Percentiles rank a stretch among this genome's conserved stretches.
Evolutionary conservation across 75 land plant genomes (phyloP).

Genomic region (Cupressus sempervirens): DNA sequence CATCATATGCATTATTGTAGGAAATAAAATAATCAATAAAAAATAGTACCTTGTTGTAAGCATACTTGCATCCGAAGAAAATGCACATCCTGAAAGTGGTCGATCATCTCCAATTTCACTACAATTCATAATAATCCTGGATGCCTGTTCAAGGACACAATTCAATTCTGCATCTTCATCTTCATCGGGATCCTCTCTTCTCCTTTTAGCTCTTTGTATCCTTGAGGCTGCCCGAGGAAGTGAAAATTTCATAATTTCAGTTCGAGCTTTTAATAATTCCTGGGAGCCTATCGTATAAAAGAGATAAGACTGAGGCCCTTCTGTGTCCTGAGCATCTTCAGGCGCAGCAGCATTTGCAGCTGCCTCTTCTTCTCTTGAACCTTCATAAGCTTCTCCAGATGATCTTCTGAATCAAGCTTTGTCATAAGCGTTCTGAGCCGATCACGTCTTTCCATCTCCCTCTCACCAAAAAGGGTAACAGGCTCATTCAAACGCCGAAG

Average conservation of each 20-base stretch:
- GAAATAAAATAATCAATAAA: slow-evolving; percentile 6
- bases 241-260: slow-evolving; percentile 69
- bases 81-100: slow-evolving; percentile 90
- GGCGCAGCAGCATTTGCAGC: slow-evolving; percentile 39
- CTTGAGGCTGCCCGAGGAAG: slow-evolving; percentile 60
- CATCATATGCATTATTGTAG: neutral
- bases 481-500: slow-evolving; percentile 90
- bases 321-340: slow-evolving; percentile 45
- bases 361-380: slow-evolving; percentile 64
- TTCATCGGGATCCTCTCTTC: slow-evolving; percentile 90
- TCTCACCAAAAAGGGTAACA: slow-evolving; percentile 90
- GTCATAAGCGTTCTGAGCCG: slow-evolving; percentile 83
- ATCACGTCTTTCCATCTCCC: slow-evolving; percentile 98
- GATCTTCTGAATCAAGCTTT: slow-evolving; percentile 78
- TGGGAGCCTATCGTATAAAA: slow-evolving; percentile 87
- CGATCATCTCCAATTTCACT: slow-evolving; percentile 97
- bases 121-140: slow-evolving; percentile 57
- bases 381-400: slow-evolving; percentile 73
- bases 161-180: slow-evolving; percentile 82
- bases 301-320: slow-evolving; percentile 41
- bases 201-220: slow-evolving; percentile 63
- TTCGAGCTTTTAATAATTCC: slow-evolving; percentile 60
- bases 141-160: slow-evolving; percentile 49
- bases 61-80: slow-evolving; percentile 69
- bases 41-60: slow-evolving; percentile 80